phyloP scores from a whole-genome alignment of 1,139 yeast genomes.

The Protomyces arabidopsidicola region DNA sequence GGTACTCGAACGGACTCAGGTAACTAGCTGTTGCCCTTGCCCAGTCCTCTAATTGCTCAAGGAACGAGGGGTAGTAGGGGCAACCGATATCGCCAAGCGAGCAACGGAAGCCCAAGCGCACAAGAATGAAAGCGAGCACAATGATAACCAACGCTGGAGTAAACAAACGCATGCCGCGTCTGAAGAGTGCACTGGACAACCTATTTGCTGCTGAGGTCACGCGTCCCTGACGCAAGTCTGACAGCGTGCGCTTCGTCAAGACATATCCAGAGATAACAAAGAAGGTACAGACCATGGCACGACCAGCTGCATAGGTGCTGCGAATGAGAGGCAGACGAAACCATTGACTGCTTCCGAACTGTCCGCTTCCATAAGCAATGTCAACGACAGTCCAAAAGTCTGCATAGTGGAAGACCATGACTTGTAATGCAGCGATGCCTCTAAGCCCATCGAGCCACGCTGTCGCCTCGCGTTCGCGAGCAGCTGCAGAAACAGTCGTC shows the following conservation, averaged over 20 bases:
- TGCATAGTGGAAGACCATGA: conserved; percentile 11
- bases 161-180: conserved; percentile 12
- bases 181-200: conserved; percentile 2
- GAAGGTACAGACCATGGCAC: conserved; percentile 14
- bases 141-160: conserved; percentile 4
- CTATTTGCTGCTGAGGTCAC: not conserved
- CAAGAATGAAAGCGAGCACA: conserved; percentile 4
- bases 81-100: not conserved
- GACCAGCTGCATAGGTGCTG: conserved; percentile 2
- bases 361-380: conserved; percentile 1
- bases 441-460: conserved; percentile 24
- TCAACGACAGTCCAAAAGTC: conserved; percentile 6
- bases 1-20: not conserved
- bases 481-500: not conserved
- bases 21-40: not conserved
- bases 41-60: conserved; percentile 3
- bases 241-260: conserved; percentile 7
- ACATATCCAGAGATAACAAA: conserved; percentile 20
- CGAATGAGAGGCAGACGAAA: conserved; percentile 1
- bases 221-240: not conserved
- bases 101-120: conserved; percentile 4
- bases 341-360: not conserved
- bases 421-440: conserved; percentile 16
- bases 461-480: not conserved
- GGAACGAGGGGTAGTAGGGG: not conserved